Base-by-base conservation (phyloP, 2,329 filamentous ascomycete species). In the Lachnellula arida region DNA sequence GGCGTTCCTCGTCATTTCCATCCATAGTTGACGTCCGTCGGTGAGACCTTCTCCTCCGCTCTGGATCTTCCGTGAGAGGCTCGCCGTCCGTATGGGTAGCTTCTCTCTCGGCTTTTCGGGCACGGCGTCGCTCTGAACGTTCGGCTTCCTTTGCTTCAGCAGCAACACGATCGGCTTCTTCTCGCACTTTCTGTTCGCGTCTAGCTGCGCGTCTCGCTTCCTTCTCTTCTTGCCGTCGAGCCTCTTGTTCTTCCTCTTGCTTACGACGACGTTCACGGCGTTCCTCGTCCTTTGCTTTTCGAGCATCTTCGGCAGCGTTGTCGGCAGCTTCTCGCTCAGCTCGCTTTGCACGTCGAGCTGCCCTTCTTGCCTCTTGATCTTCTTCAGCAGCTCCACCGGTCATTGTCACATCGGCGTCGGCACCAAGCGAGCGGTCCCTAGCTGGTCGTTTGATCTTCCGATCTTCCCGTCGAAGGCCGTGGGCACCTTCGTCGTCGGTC, bases 311-410 rank as follows among this genome's bases (percentile, higher is more conserved):
- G 4, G 75, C 76, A 6, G 74, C 76, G 46, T 72, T 76, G 23
- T 82, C 78, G n/a, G 70, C 72, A 35, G 77, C 78, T 53, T 74
- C 74, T 25, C 71, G 74, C 55, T 84, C 81, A 2, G 79, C 77
- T 15, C 78, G 79, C 51, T 76, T 79, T 1, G 82, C 78, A 54
- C 79, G 80, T n/a, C 86, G 82, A 55, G 84, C 83, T 32, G 81
- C 82, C 46, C 79, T 79, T 48, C 83, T 80, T 22, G 80, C 82
- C 68, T 88, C 86, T 25, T 78, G 75, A 12, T 86, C 82, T 32
- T 78, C 75, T 15, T 85, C 82, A 3, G 79, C 74, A 52, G 75
- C 75, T 23, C 63, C 70, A 40, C 77, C 76, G 34, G 71, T 74
- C 55, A 76, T 73, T 6, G 73, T 66, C 17, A 66, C 53, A 59